Conservation (phyloP, 1,284 basidiomycete species). For the Trametes polyzona region DNA sequence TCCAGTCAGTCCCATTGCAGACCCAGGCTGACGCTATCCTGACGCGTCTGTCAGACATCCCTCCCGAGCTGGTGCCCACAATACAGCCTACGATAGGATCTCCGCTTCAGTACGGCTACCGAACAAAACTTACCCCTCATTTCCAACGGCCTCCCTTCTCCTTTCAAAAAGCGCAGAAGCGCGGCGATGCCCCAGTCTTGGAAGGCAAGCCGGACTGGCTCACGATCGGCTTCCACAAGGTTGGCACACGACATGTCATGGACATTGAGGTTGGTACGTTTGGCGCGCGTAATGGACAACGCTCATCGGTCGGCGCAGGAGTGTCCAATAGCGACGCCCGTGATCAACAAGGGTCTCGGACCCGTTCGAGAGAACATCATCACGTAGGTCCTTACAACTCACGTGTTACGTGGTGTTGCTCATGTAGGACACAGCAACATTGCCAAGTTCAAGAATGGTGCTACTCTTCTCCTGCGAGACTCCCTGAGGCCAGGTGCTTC, state of each 20-base stretch:
- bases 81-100: conserved; percentile 83
- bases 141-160: conserved; percentile 82
- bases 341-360: conserved; percentile 75
- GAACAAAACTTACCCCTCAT: conserved; percentile 97
- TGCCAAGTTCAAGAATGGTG: conserved; percentile 83
- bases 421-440: conserved; percentile 62
- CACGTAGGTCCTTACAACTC: conserved; percentile 51
- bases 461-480: conserved; percentile 91
- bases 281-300: too few species aligned
- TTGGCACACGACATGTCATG: conserved; percentile 77
- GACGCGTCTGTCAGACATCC: conserved; percentile 49
- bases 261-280: conserved; percentile 84
- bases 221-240: conserved; percentile 89
- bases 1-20: conserved; percentile 51
- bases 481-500: conserved; percentile 53
- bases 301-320: conserved; percentile 54
- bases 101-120: conserved; percentile 89
- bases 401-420: not conserved
- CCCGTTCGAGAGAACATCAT: conserved; percentile 70
- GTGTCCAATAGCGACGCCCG: conserved; percentile 89
- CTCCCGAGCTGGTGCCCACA: conserved; percentile 59
- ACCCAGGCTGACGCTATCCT: not conserved
- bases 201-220: conserved; percentile 61
- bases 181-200: conserved; percentile 28
- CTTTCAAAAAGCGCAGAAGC: conserved; percentile 39